phyloP scores from a whole-genome alignment of 2,329 filamentous ascomycete genomes.

The Gremmenia infestans region DNA sequence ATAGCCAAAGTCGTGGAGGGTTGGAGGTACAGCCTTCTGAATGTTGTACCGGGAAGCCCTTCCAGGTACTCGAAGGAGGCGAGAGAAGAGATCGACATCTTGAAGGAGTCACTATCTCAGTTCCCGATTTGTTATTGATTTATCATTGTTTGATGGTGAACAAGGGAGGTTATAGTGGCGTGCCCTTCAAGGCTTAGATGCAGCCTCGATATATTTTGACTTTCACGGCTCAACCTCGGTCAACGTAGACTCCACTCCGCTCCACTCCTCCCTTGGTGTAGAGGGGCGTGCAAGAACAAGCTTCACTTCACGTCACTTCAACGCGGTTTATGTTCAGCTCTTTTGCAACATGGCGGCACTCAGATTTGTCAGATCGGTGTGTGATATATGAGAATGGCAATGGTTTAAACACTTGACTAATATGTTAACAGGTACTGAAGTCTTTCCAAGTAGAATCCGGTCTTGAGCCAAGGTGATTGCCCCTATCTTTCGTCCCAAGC shows the following conservation, averaged over 20 bases:
- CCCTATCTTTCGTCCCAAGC: neutral
- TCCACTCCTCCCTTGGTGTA: constrained; percentile 1
- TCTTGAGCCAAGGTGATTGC: constrained; percentile 67
- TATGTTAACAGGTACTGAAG: constrained; percentile 64
- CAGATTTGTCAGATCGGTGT: constrained; percentile 61
- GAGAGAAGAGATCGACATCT: constrained; percentile 43
- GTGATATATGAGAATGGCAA: constrained; percentile 20
- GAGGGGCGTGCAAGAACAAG: neutral
- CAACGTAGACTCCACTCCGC: neutral
- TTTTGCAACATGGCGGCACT: constrained; percentile 45
- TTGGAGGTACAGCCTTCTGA: constrained; percentile 89
- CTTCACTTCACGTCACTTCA: neutral
- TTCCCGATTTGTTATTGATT: constrained; percentile 12
- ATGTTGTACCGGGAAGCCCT: constrained; percentile 81
- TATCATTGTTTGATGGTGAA: constrained; percentile 18
- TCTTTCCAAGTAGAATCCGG: constrained; percentile 75
- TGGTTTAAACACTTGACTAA: neutral
- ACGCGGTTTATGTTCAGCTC: constrained; percentile 7
- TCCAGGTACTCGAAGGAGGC: constrained; percentile 86
- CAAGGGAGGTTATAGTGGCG: neutral
- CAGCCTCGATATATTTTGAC: too few relatives aligned
- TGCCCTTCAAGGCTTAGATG: neutral
- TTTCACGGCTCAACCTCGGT: neutral
- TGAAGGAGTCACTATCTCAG: constrained; percentile 15
- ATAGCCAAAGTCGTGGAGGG: constrained; percentile 93